Conservation (phyloP, 2,329 filamentous ascomycete species). For the Trichoderma sp. region DNA sequence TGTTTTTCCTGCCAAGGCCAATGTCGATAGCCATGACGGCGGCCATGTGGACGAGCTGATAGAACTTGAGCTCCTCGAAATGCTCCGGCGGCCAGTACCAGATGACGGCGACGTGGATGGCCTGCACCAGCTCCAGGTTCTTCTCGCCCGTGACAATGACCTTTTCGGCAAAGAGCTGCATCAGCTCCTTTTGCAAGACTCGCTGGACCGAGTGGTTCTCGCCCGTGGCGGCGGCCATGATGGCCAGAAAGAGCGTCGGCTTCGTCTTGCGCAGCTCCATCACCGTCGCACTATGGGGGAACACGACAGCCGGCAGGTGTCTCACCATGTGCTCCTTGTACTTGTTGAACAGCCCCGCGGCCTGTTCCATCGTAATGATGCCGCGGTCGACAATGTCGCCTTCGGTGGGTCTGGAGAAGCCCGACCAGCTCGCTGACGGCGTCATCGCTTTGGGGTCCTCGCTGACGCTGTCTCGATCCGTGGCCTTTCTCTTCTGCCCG, state of each 20-base stretch:
- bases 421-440: constrained; percentile 18
- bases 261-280: constrained; percentile 58
- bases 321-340: constrained; percentile 62
- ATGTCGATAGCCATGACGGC: constrained; percentile 83
- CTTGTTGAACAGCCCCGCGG: constrained; percentile 56
- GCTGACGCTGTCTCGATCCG: constrained; percentile 4
- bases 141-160: constrained; percentile 77
- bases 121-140: constrained; percentile 79
- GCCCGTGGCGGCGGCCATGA: constrained; percentile 66
- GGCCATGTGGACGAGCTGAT: constrained; percentile 80
- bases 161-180: constrained; percentile 72
- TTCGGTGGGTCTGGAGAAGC: constrained; percentile 32
- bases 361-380: constrained; percentile 57
- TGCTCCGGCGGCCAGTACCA: constrained; percentile 86
- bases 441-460: constrained; percentile 19
- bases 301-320: constrained; percentile 64
- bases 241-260: constrained; percentile 69
- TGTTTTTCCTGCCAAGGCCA: constrained; percentile 61
- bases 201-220: constrained; percentile 60
- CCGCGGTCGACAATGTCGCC: constrained; percentile 61
- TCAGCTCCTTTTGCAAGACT: constrained; percentile 66
- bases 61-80: constrained; percentile 86
- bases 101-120: constrained; percentile 71
- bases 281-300: constrained; percentile 55
- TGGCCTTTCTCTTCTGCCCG: constrained; percentile 23